Percentiles rank a stretch among this genome's conserved stretches.
Evolutionary conservation across 805 yeast genomes (phyloP).

Genomic region (Saccharomycopsis sp.): DNA sequence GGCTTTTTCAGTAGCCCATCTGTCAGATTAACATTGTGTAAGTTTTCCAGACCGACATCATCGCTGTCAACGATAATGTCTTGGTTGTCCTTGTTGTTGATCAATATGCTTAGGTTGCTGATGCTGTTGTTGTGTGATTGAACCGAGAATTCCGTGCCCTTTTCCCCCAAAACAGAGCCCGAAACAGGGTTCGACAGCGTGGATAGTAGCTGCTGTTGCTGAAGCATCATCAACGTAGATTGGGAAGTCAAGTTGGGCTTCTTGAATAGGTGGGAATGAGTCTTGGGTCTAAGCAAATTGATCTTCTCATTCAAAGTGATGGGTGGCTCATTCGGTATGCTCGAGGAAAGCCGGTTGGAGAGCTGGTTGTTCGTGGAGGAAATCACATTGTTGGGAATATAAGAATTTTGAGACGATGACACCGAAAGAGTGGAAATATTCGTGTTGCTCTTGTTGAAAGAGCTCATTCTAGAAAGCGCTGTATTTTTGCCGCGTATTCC

Average conservation of each 20-base stretch:
- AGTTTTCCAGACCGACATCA: neutral
- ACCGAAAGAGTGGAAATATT: constrained; percentile 3
- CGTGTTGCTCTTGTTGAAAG: constrained; percentile 4
- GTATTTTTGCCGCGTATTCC: neutral
- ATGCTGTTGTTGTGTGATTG: constrained; percentile 16
- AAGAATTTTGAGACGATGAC: neutral
- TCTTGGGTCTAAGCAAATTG: constrained; percentile 15
- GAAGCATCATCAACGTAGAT: neutral
- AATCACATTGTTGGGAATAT: neutral
- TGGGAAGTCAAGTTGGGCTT: neutral
- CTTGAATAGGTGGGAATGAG: constrained; percentile 1
- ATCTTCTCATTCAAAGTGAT: constrained; percentile 19
- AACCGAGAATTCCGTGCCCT: neutral
- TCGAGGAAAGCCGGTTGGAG: constrained; percentile 1
- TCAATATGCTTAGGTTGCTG: constrained; percentile 13
- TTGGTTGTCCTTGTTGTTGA: constrained; percentile 1
- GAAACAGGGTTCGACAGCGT: no score
- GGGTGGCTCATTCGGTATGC: constrained; percentile 19
- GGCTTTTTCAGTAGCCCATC: no score
- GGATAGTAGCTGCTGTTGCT: neutral
- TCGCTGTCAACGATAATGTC: constrained; percentile 13
- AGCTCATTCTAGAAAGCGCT: neutral
- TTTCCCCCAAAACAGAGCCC: neutral
- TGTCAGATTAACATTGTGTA: neutral
- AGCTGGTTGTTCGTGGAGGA: neutral